Conservation (phyloP, 176 grass and related monocot genomes). For the Eragrostis nindensis region DNA sequence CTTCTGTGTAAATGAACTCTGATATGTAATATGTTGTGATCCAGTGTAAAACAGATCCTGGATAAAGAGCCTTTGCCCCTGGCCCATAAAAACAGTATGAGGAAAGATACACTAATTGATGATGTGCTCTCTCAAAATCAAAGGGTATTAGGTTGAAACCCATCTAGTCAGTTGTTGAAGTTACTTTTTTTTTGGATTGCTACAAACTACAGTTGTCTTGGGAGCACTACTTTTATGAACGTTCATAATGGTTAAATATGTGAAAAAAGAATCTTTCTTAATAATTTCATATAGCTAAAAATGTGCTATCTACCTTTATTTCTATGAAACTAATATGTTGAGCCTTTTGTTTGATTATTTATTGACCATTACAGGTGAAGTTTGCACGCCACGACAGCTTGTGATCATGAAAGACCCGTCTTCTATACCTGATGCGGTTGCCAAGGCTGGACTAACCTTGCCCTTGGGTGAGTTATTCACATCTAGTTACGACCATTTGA, state of each 20-base stretch:
- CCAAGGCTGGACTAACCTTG: conserved; percentile 70
- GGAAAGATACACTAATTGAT: not conserved
- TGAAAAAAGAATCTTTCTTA: conserved; percentile 10
- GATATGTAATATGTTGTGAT: not conserved
- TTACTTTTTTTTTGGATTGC: not conserved
- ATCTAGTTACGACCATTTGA: conserved; percentile 11
- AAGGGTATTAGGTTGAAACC: not conserved
- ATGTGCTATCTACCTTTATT: not conserved
- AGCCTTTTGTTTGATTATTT: conserved; percentile 23
- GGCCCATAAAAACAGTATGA: not conserved
- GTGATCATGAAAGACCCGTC: conserved; percentile 72
- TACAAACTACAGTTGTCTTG: not conserved
- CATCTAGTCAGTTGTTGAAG: not conserved
- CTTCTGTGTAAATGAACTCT: conserved; percentile 8
- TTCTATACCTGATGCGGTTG: conserved; percentile 68
- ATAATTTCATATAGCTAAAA: conserved; percentile 14
- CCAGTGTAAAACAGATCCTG: not conserved
- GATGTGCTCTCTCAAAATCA: conserved; percentile 5
- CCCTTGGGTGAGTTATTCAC: conserved; percentile 63
- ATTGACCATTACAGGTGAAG: conserved; percentile 61
- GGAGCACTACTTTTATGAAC: not conserved
- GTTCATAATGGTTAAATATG: conserved; percentile 17
- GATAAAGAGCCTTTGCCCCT: not conserved
- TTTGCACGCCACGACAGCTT: conserved; percentile 68
- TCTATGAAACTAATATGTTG: conserved; percentile 16